Evolutionary conservation across 177 flowering plant species (phyloP).

Genomic region (Vitis hybrid): DNA sequence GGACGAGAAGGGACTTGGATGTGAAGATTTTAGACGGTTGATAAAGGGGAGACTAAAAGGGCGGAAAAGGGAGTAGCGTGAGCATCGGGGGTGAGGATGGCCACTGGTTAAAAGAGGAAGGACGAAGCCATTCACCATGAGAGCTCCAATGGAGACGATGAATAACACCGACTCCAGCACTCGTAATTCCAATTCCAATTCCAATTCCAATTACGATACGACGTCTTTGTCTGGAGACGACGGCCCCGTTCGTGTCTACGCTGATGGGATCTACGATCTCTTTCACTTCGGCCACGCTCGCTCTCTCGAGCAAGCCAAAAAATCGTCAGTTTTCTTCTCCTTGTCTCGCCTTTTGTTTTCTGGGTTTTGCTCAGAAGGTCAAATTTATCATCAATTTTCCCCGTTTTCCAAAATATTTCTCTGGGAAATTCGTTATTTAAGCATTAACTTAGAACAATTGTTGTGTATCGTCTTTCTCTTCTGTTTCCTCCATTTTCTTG

Average conservation of each 20-base stretch:
- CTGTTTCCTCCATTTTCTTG: no score
- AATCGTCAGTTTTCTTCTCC: conserved; percentile 32
- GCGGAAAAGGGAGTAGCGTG: neutral
- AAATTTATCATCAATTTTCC: neutral
- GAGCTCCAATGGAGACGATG: neutral
- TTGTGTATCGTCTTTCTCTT: no score
- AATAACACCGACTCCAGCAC: neutral
- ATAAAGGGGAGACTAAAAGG: neutral
- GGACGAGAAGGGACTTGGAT: no score
- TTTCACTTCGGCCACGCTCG: conserved; percentile 90
- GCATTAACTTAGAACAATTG: no score
- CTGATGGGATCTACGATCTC: conserved; percentile 91
- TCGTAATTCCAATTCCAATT: no score
- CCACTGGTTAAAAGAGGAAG: neutral
- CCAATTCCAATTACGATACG: neutral
- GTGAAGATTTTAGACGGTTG: no score
- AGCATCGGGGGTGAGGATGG: neutral
- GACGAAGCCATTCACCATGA: neutral
- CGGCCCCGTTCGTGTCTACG: conserved; percentile 69
- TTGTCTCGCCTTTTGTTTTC: neutral
- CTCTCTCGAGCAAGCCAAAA: conserved; percentile 85
- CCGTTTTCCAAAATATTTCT: no score
- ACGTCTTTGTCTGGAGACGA: conserved; percentile 12
- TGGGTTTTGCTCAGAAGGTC: neutral
- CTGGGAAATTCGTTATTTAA: no score